These are phyloP conservation scores for Jatropha podagrica DNA, from an alignment of 441 rosid species.

Conservation along the genomic window DNA sequence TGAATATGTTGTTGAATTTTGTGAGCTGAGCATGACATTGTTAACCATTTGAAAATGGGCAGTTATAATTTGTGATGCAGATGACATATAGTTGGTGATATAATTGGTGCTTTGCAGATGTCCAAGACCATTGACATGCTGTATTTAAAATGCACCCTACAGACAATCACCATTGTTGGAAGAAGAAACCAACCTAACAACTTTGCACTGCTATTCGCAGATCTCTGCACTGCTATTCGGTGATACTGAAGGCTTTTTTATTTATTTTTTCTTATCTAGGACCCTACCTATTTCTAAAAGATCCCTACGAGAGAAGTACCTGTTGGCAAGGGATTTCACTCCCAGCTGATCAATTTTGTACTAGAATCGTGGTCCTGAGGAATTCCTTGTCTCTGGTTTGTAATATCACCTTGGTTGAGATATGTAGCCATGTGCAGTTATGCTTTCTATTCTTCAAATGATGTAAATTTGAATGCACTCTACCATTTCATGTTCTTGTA, in stretches of 20 bases:
- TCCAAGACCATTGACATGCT: constrained; percentile 33
- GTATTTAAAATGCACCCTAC: neutral
- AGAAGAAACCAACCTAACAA: constrained; percentile 17
- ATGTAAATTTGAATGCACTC: constrained; percentile 17
- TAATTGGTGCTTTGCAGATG: constrained; percentile 32
- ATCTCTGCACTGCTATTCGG: neutral
- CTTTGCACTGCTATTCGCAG: neutral
- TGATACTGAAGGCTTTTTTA: constrained; percentile 10
- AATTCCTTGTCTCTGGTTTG: constrained; percentile 20
- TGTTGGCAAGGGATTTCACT: constrained; percentile 21
- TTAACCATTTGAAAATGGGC: neutral
- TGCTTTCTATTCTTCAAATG: neutral
- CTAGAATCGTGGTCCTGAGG: constrained; percentile 21
- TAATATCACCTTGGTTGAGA: constrained; percentile 23
- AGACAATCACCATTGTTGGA: constrained; percentile 7
- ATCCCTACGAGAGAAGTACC: constrained; percentile 17
- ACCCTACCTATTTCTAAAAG: constrained; percentile 2
- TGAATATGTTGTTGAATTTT: neutral
- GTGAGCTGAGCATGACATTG: neutral
- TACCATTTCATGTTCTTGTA: neutral
- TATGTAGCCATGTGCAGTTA: constrained; percentile 18
- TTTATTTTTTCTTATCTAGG: neutral
- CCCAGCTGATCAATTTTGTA: constrained; percentile 46
- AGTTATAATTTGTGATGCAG: neutral
- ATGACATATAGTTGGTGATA: neutral